Base-by-base conservation (phyloP, 805 yeast genomes). In the Kodamaea laetipori region DNA sequence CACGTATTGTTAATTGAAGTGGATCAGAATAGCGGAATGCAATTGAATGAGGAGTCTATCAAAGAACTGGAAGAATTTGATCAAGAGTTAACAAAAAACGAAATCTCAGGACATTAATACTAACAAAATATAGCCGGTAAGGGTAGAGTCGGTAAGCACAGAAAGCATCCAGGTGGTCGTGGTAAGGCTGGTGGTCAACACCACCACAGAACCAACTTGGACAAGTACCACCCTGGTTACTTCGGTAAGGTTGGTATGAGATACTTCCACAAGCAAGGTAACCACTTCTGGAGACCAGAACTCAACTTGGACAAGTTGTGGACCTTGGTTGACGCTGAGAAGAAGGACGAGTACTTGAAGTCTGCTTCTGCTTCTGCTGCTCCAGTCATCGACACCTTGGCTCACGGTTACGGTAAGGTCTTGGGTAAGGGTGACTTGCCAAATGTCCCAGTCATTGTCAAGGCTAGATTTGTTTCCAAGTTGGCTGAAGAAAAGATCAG, bases 161-260 rank as follows among this genome's bases (percentile, higher is more conserved):
- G 99, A 90, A 94, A 94, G 96, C 94, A 87, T 69, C 97, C 99
- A 61, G 99, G 99, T 94, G 99, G 99, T 81, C 90, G 98, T 81
- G 99, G 99, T 94, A 92, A 80, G 90, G 99, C 99, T 74, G 99
- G 99, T 92, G 99, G 99, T 89, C 92, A 82, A 80, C 98, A 92
- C 79, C 99, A 94, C 80, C 99, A 94, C 97, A 89, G 99, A 84
- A 90, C 94, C 76, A 94, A 94, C 84, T 78, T 94, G 81, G 99
- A 94, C 78, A 94, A 92, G 80, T 94, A 87, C 96, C 99, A 94
- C 78, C 99, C 99, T 70, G 99, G 99, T 90, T 94, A 94, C 92
- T 94, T 94, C 81, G 99, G 99, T 87, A 95, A 94, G 82, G 98
- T 94, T 74, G 99, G 99, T 90, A 92, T 92, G 97, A 89, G 99